Conservation (phyloP, 805 yeast genomes). For the Candida verbasci region DNA sequence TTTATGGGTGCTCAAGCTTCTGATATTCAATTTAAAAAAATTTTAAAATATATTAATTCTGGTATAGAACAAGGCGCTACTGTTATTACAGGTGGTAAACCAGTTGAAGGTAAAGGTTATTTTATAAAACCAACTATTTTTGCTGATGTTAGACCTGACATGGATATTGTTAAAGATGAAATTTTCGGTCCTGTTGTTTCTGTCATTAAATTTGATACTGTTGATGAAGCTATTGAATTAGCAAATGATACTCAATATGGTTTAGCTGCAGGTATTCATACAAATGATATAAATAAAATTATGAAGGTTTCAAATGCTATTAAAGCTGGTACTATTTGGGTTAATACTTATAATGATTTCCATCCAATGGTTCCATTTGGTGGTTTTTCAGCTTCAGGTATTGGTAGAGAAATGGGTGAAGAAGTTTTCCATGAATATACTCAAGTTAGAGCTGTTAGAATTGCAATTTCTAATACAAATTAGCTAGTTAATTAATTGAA, state of each 20-base stretch:
- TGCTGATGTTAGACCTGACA: slow-evolving; percentile 70
- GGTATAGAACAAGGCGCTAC: slow-evolving; percentile 86
- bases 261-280: slow-evolving; percentile 87
- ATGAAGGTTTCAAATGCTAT: slow-evolving; percentile 68
- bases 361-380: slow-evolving; percentile 89
- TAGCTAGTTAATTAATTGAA: too few species aligned
- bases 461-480: slow-evolving; percentile 21
- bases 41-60: slow-evolving; percentile 67
- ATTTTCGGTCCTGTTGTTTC: slow-evolving; percentile 94
- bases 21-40: slow-evolving; percentile 69
- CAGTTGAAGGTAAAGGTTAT: slow-evolving; percentile 65
- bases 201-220: slow-evolving; percentile 72
- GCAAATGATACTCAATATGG: slow-evolving; percentile 87
- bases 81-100: slow-evolving; percentile 77
- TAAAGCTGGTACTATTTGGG: slow-evolving; percentile 88
- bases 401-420: slow-evolving; percentile 90
- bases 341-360: slow-evolving; percentile 86
- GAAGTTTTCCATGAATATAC: slow-evolving; percentile 84
- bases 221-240: slow-evolving; percentile 70
- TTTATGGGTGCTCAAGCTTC: slow-evolving; percentile 95
- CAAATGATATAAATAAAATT: slow-evolving; percentile 70
- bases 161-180: slow-evolving; percentile 80
- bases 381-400: slow-evolving; percentile 86
- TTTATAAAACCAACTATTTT: slow-evolving; percentile 80
- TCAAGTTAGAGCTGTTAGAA: slow-evolving; percentile 81